Conservation (phyloP, 2,329 filamentous ascomycete genomes). For the Pseudogymnoascus sp. region DNA sequence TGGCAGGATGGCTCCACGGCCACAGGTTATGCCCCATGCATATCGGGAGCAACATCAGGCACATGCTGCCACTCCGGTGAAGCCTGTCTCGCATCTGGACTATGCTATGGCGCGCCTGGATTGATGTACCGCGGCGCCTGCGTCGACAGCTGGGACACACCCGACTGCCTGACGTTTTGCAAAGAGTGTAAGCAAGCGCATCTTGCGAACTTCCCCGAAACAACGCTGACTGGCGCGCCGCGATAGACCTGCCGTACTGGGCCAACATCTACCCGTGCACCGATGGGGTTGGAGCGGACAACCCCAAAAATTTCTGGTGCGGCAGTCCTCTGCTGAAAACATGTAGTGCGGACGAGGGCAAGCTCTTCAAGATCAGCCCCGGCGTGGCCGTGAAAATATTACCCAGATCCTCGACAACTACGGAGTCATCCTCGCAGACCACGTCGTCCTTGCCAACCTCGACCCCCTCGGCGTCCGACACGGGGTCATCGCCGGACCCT, state of each 20-base stretch:
- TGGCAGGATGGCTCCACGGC: slow-evolving; percentile 13
- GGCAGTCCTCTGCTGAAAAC: background rate
- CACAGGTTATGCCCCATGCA: slow-evolving; percentile 16
- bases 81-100: slow-evolving; percentile 18
- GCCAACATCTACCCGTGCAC: slow-evolving; percentile 21
- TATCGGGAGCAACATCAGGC: slow-evolving; percentile 16
- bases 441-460: background rate
- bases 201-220: slow-evolving; percentile 15
- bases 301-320: slow-evolving; percentile 15
- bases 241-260: slow-evolving; percentile 14
- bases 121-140: slow-evolving; percentile 21
- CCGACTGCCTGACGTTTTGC: slow-evolving; percentile 20
- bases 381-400: background rate
- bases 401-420: slow-evolving; percentile 15
- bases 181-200: slow-evolving; percentile 15
- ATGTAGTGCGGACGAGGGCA: background rate
- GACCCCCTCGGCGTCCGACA: background rate
- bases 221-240: slow-evolving; percentile 17
- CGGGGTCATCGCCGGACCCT: slow-evolving; percentile 2
- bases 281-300: slow-evolving; percentile 14
- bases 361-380: background rate
- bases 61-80: slow-evolving; percentile 17
- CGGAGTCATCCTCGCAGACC: background rate
- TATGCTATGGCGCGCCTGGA: slow-evolving; percentile 19
- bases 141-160: slow-evolving; percentile 20